Base-by-base conservation (phyloP, 2,329 filamentous ascomycete genomes). In the Pestalotiopsis sp. region DNA sequence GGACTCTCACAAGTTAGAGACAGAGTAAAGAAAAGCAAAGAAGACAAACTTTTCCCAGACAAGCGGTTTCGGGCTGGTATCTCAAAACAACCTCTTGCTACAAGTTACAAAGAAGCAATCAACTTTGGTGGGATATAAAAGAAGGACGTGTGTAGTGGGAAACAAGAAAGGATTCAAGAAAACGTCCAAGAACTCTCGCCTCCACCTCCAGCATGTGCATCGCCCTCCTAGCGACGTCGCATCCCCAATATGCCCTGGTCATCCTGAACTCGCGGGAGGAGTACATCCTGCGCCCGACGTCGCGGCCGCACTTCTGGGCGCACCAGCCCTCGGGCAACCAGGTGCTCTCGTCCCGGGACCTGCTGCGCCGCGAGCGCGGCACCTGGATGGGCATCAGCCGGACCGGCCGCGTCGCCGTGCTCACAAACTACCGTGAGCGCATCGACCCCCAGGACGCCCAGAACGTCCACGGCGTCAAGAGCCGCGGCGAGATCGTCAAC, bases 241-340 rank as follows among this genome's bases (percentile, higher is more conserved):
- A 95, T 77, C 92, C 93, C 11, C 84, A 87, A 72, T 95, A 95
- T 80, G 86, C 91, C 31, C 85, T 95, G 70, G 92, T 95, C 74
- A 82, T 93, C 70, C 84, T 94, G 77, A 89, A 94, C 81, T 95
- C 95, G 79, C 88, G 93, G 74, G 93, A 95, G 82, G 92, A 91
- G 78, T 91, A 87, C 80, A 88, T 91, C 71, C 83, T 90, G 14
- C 85, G 89, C 36, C 89, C 89, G 4, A 91, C 89, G 2, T 89
- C 86, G 66, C 83, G 87, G 69, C 89, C 89, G 6, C 85, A 90
- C 77, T 91, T 89, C 89, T 91, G 89, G 89, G 84, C 78, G 58
- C 84, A 84, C 69, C 77, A 78, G 23, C 75, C 77, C 52, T 81
- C 82, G 39, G 82, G 82, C 14, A 70, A 78, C 57, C 72, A 83